Evolutionary conservation across 208 protist genomes (phyloP).

Genomic region (Leishmania mexicana): DNA sequence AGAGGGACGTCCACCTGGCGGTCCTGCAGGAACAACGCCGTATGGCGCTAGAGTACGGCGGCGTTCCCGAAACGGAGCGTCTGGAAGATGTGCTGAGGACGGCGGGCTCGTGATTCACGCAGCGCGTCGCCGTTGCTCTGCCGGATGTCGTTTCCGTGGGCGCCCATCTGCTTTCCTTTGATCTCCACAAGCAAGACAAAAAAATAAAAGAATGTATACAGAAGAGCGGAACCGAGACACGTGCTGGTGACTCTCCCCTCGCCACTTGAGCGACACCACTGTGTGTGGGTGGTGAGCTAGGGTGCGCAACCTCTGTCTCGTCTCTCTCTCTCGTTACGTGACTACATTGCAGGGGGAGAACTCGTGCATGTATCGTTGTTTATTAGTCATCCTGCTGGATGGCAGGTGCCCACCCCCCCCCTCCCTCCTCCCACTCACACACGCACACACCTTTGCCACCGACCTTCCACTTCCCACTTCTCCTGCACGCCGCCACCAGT

Average conservation of each 20-base stretch:
- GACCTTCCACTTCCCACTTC: not conserved
- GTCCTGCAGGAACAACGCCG: slow-evolving; percentile 30
- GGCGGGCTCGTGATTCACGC: not conserved
- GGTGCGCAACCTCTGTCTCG: not conserved
- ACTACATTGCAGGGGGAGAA: not conserved
- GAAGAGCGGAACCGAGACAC: not conserved
- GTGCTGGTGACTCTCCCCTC: not conserved
- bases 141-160: not conserved
- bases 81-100: slow-evolving; percentile 30
- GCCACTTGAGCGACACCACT: not conserved
- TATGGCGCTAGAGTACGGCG: slow-evolving; percentile 24
- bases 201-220: not conserved
- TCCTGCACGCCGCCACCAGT: not conserved
- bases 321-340: not conserved
- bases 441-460: not conserved
- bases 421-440: too few species aligned
- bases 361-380: not conserved
- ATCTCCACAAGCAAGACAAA: not conserved
- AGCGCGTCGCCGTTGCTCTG: not conserved
- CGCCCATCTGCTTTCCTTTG: not conserved
- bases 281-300: not conserved
- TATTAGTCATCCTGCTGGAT: not conserved
- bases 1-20: slow-evolving; percentile 19
- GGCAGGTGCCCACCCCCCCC: too few species aligned
- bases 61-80: slow-evolving; percentile 16